Conservation (phyloP, 192 early-diverging fungal genomes). For the Irineochytrium annulatum region DNA sequence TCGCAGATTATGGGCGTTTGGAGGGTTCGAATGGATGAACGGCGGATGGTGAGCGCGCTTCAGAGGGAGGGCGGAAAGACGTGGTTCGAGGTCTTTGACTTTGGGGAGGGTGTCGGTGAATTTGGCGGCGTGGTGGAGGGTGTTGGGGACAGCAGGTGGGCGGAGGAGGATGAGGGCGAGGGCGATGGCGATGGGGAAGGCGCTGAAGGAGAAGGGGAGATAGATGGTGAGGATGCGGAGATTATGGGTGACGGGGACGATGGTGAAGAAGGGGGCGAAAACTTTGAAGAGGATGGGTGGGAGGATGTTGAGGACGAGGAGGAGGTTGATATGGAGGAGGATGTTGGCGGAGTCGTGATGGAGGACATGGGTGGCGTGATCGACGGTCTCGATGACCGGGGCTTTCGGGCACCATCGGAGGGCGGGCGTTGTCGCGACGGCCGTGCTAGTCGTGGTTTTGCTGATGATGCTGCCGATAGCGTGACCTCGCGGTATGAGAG, state of each 20-base stretch:
- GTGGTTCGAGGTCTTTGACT: slow-evolving; percentile 85
- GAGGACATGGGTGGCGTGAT: too few relatives aligned
- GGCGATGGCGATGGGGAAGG: slow-evolving; percentile 25
- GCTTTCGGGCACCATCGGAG: too few relatives aligned
- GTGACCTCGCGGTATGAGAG: too few relatives aligned
- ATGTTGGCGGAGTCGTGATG: too few relatives aligned
- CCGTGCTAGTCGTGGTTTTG: too few relatives aligned
- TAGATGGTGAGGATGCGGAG: too few relatives aligned
- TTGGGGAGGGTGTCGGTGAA: slow-evolving; percentile 63
- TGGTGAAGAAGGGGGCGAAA: background rate
- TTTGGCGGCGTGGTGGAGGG: slow-evolving; percentile 31
- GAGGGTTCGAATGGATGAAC: slow-evolving; percentile 90
- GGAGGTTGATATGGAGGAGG: too few relatives aligned
- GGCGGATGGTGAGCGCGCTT: slow-evolving; percentile 66
- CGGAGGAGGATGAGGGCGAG: slow-evolving; percentile 18
- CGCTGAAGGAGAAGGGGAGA: slow-evolving; percentile 14
- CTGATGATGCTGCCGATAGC: too few relatives aligned
- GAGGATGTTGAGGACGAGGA: slow-evolving; percentile 2
- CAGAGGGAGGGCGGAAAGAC: slow-evolving; percentile 55
- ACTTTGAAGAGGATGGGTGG: background rate
- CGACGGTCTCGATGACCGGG: too few relatives aligned
- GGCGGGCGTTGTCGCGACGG: too few relatives aligned
- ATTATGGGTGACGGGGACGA: too few relatives aligned
- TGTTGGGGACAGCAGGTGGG: slow-evolving; percentile 25
- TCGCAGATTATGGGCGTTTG: slow-evolving; percentile 84